Evolutionary conservation across 2,329 filamentous ascomycete genomes (phyloP), one percentile per base, ranked within the genome.

Genomic region (Aspergillus quadricinctus): DNA sequence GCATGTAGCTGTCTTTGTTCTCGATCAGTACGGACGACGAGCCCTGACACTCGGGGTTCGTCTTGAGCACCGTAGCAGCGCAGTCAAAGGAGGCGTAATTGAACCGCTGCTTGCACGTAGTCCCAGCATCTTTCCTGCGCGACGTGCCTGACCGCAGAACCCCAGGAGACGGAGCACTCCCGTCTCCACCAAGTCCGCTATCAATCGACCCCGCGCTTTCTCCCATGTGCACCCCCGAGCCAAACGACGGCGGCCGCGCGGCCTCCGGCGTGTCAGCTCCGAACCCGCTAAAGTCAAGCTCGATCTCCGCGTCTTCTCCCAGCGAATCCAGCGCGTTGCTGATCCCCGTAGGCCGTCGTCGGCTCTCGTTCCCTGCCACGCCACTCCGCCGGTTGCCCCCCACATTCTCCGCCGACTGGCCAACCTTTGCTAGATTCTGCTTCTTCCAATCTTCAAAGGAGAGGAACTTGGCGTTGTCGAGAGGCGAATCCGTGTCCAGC

Each of bases 381-480:
- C 71, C 77, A 61, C 69, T 77, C 67, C 70, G 83, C 74, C 77
- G 79, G 71, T 67, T 80, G 63, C 80, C 84, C 70, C 77, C 89
- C 69, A 82, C 81, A 73, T 82, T 86, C 74, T 82, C 90, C 63
- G 76, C 89, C 69, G 78, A 91, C 68, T 97, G 93, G 11, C 91
- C 93, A 3, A 85, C 88, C 69, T 91, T 90, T 52, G 88, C 89
- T 19, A 97, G 78, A 76, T 96, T 96, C 79, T 92, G 89, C 68
- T 88, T 90, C 77, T 96, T 97, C 94, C 94, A 99, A 67, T 97
- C 93, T 71, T 97, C 94, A 66, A 99, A 99, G 0, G 94, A 97
- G 66, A 97, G 85, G 72, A 97, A 97, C 6, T 92, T 88, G 48
- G 87, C 83, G 63, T 90, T 89, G 66, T 90, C 87, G 10, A 88